A percentile compares a stretch with the other conserved stretches of the same genome.
phyloP scores from a whole-genome alignment of 1,284 basidiomycete genomes.

The Paramarasmius palmivorus region DNA sequence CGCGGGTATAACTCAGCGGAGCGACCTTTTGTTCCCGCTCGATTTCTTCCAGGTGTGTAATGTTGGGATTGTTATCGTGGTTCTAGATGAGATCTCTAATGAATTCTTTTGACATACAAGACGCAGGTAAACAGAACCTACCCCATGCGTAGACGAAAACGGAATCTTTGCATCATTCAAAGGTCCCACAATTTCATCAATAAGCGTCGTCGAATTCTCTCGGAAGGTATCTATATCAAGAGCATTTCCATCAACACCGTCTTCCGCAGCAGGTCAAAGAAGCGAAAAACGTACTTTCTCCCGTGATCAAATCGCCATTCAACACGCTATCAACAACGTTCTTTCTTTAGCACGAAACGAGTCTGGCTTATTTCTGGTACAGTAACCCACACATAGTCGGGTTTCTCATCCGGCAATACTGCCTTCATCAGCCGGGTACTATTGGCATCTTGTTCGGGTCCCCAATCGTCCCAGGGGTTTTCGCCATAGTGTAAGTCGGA shows the following conservation, averaged over 20 bases:
- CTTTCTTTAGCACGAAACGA: not conserved
- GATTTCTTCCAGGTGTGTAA: slow-evolving; percentile 64
- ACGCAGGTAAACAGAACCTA: slow-evolving; percentile 27
- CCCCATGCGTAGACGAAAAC: slow-evolving; percentile 60
- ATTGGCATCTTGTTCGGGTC: slow-evolving; percentile 60
- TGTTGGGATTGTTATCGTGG: slow-evolving; percentile 69
- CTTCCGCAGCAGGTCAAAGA: not conserved
- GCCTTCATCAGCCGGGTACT: slow-evolving; percentile 55
- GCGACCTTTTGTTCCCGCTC: slow-evolving; percentile 53
- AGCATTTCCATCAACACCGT: not conserved
- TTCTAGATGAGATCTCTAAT: no score
- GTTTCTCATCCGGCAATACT: slow-evolving; percentile 52
- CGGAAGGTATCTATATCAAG: slow-evolving; percentile 54
- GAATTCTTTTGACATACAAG: not conserved
- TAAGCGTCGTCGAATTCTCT: slow-evolving; percentile 50
- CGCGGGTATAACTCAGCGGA: slow-evolving; percentile 62
- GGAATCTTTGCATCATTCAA: slow-evolving; percentile 47
- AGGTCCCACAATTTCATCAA: slow-evolving; percentile 51
- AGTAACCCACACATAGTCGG: slow-evolving; percentile 60
- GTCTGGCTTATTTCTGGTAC: not conserved
- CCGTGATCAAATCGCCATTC: slow-evolving; percentile 68
- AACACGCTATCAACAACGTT: slow-evolving; percentile 48
- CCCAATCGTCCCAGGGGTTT: slow-evolving; percentile 68
- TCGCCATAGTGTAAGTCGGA: slow-evolving; percentile 71
- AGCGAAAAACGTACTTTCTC: slow-evolving; percentile 49